Evolutionary conservation across 1,284 basidiomycete species (phyloP).

Genomic region (Boletus semigastroideus): DNA sequence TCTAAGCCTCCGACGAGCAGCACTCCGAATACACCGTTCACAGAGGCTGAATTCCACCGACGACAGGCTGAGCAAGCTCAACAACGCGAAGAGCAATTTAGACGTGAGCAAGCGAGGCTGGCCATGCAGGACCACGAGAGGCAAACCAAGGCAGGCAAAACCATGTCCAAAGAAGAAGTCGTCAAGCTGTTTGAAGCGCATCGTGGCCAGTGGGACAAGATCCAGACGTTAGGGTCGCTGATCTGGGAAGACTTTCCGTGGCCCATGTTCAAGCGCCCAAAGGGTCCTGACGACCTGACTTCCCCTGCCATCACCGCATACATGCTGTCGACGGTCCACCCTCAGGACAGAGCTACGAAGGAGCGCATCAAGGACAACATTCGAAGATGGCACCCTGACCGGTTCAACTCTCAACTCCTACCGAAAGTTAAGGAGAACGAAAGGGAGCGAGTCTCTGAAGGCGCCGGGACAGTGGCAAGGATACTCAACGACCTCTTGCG

Average conservation of each 20-base stretch:
- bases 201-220: conserved; percentile 55
- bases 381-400: conserved; percentile 55
- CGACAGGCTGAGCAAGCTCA: conserved; percentile 56
- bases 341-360: conserved; percentile 51
- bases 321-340: conserved; percentile 53
- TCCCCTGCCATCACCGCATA: conserved; percentile 55
- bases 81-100: conserved; percentile 59
- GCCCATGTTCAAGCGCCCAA: conserved; percentile 61
- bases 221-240: conserved; percentile 37
- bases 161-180: conserved; percentile 54
- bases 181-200: conserved; percentile 52
- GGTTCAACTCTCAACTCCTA: conserved; percentile 50
- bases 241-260: conserved; percentile 67
- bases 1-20: conserved; percentile 18
- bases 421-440: conserved; percentile 53
- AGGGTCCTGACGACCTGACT: conserved; percentile 57
- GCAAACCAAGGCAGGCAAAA: conserved; percentile 44
- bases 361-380: conserved; percentile 62
- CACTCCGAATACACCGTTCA: conserved; percentile 26
- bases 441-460: conserved; percentile 45
- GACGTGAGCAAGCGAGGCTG: conserved; percentile 53
- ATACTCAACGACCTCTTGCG: conserved; percentile 55
- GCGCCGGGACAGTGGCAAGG: conserved; percentile 50
- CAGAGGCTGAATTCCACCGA: conserved; percentile 53
- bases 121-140: conserved; percentile 41